Evolutionary conservation across 1,284 basidiomycete genomes (phyloP), one percentile per base, ranked within the genome.

Genomic region (Xerocomus minutiporus): DNA sequence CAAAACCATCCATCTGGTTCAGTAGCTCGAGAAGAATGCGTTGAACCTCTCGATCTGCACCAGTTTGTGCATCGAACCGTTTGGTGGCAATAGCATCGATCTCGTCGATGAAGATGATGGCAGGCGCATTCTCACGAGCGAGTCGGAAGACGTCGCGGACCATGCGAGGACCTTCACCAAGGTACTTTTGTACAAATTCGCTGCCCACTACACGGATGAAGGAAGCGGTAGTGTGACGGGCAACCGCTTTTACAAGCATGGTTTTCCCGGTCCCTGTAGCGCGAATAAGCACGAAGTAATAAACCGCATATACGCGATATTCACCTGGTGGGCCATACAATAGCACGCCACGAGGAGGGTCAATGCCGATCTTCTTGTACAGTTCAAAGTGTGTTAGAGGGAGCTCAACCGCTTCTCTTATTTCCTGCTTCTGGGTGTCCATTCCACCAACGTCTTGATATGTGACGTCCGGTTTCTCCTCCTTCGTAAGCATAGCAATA

Each of bases 1-100:
- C 97, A 74, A 99, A 99, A 59, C 97, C 97, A 66, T 99, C 97
- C 97, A 99, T 99, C 70, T 99, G 97, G 70, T 97, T 99, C 57
- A 99, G 79, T 56, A 99, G 75, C 70, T 99, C 97, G n/a, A 99
- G 84, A 59, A 99, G 72, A 67, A 99, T 99, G 74, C 97, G 93
- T 72, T 99, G 97, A 17, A 99, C 97, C 75, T 99, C 97, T 61
- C 97, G 83, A 74, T 99, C 97, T 12, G 97, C 97, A 66, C 97
- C 97, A 1, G 97, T 99, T 71, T 99, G 97, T 4, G 97, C 97
- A 66, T 99, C 97, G 75, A 99, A 99, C 70, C 97, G 94, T 74
- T 99, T 99, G 38, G 97, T 99, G 4, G 97, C 97, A 68, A 99
- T 99, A 20, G 97, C 97, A 66, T 99, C 97, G 58, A 99, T 95